These are phyloP conservation scores for Apiotrichum mycotoxinovorans DNA, from an alignment of 1,284 basidiomycete genomes.

Conservation along the genomic window DNA sequence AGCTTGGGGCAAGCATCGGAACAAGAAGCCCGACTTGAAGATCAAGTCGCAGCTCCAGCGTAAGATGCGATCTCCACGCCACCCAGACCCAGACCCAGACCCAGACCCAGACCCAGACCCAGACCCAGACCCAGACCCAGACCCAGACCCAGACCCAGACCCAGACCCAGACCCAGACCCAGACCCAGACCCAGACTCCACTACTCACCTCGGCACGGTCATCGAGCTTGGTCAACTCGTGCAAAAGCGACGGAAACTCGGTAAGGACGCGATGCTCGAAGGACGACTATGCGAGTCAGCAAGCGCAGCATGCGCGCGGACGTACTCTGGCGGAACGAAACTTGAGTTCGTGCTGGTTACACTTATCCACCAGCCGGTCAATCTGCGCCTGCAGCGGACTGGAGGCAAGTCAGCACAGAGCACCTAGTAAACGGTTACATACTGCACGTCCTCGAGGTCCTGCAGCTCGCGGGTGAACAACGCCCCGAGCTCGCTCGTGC, in stretches of 20 bases:
- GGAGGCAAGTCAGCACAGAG: no score
- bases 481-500: not conserved
- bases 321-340: conserved; percentile 37
- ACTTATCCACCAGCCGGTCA: conserved; percentile 29
- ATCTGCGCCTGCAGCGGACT: conserved; percentile 40
- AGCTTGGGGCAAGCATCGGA: no score
- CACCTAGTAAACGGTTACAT: not conserved
- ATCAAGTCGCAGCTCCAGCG: no score
- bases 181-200: no score
- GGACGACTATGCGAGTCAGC: conserved; percentile 31
- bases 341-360: conserved; percentile 40
- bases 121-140: no score
- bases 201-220: conserved; percentile 36
- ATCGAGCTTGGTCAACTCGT: conserved; percentile 29
- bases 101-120: no score
- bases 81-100: no score
- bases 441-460: not conserved
- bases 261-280: conserved; percentile 42
- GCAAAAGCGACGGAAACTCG: conserved; percentile 30
- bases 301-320: not conserved
- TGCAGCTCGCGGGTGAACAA: not conserved
- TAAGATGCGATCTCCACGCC: not conserved
- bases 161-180: no score
- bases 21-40: no score
- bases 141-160: no score